Conservation (phyloP, 371 early-diverging fungal genomes). For the Dichotomocladium elegans region DNA sequence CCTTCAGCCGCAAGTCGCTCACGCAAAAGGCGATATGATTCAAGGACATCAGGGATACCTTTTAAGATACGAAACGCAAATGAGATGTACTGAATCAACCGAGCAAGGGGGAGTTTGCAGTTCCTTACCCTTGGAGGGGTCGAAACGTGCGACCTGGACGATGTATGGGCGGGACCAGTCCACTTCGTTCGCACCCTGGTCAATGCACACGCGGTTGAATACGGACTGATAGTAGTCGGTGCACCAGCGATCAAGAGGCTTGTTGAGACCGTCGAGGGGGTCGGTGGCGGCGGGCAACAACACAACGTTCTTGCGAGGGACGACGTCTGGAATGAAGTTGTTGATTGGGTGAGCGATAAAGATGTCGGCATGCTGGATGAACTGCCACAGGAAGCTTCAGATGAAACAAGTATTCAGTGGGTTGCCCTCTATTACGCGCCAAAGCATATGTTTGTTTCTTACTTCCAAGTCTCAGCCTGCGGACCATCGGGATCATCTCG, state of each 20-base stretch:
- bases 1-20: conserved; percentile 37
- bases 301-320: conserved; percentile 59
- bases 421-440: conserved; percentile 52
- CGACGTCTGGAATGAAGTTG: conserved; percentile 67
- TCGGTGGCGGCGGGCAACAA: conserved; percentile 79
- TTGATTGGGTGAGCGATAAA: conserved; percentile 80
- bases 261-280: conserved; percentile 75
- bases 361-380: conserved; percentile 68
- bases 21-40: conserved; percentile 74
- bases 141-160: conserved; percentile 82
- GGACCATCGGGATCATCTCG: conserved; percentile 45
- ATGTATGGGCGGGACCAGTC: conserved; percentile 71
- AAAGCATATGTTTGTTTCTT: conserved; percentile 27
- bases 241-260: conserved; percentile 45
- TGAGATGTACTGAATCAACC: no score
- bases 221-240: conserved; percentile 67
- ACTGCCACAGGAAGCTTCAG: conserved; percentile 66
- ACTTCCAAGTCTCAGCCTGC: conserved; percentile 65
- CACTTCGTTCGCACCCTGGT: conserved; percentile 63
- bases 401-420: no score
- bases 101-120: no score
- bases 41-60: conserved; percentile 80
- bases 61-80: no score
- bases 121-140: conserved; percentile 90
- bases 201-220: conserved; percentile 71